phyloP scores from a whole-genome alignment of 2,329 filamentous ascomycete species.

The Exophiala aquamarina region DNA sequence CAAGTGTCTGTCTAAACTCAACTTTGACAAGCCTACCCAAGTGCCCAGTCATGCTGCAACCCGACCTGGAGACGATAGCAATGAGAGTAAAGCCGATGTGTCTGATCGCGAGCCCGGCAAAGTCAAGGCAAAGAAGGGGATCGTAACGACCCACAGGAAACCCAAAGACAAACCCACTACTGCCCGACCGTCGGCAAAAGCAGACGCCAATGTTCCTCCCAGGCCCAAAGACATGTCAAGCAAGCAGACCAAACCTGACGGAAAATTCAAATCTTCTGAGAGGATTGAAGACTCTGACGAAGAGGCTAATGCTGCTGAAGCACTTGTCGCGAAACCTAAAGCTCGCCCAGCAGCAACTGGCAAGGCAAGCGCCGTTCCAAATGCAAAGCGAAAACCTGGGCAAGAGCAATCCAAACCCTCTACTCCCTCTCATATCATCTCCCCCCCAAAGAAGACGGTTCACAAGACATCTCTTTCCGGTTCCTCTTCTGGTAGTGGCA shows the following conservation, averaged over 20 bases:
- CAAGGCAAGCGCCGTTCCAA: slow-evolving; percentile 6
- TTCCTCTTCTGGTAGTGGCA: slow-evolving; percentile 22
- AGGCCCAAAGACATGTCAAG: slow-evolving; percentile 32
- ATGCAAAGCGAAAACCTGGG: slow-evolving; percentile 12
- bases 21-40: slow-evolving; percentile 39
- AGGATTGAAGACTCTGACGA: slow-evolving; percentile 54
- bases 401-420: slow-evolving; percentile 6
- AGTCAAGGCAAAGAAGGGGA: slow-evolving; percentile 13
- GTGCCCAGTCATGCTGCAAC: slow-evolving; percentile 16
- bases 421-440: slow-evolving; percentile 10
- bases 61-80: slow-evolving; percentile 16
- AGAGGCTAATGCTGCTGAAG: slow-evolving; percentile 47
- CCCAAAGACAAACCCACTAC: slow-evolving; percentile 30
- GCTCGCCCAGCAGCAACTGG: slow-evolving; percentile 5
- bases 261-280: slow-evolving; percentile 55
- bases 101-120: slow-evolving; percentile 19
- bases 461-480: slow-evolving; percentile 25
- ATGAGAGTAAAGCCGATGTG: slow-evolving; percentile 20
- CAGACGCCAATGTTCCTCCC: slow-evolving; percentile 33
- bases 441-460: slow-evolving; percentile 14
- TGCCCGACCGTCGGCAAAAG: slow-evolving; percentile 3
- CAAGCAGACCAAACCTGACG: slow-evolving; percentile 37
- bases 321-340: slow-evolving; percentile 31
- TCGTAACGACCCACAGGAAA: slow-evolving; percentile 37
- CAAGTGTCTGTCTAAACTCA: slow-evolving; percentile 59